Evolutionary conservation across 495 filamentous ascomycete genomes (phyloP), one percentile per base, ranked within the genome.

Genomic region (Podospora conica): DNA sequence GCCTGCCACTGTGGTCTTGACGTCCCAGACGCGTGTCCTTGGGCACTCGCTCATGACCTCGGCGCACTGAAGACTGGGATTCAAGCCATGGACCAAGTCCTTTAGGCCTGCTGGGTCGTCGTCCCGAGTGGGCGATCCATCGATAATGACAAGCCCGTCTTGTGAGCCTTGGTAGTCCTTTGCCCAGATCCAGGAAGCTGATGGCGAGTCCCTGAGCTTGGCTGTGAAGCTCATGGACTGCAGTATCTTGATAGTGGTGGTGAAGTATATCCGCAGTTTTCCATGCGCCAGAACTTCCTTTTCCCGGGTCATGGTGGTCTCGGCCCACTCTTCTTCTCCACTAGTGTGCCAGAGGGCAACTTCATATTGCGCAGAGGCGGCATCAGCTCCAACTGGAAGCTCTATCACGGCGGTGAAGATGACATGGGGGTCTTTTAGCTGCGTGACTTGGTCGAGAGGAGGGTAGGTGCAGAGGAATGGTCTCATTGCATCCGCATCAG

Each of bases 281-380:
- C 40, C 40, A 7, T n/a, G 18, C n/a, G 15, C 7, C 6, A 48
- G 15, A 2, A 3, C 7, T 18, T 48, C 6, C 18, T 48, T n/a
- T n/a, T 0, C 40, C 5, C 40, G 15, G 40, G 18, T 48, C 40
- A 48, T 48, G 77, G 21, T 63, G 76, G 74, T 74, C 67, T 84
- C 83, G 53, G 69, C 63, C 87, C 87, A 89, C 31, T 81, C 64
- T 12, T 28, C 25, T 5, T 20, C 55, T 18, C 68, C 66, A 58
- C 85, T 82, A 25, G 90, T 89, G 70, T 93, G 86, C 92, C 92
- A 96, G 1, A 96, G 78, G 31, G 87, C 82, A 7, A 90, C 83
- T 71, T 95, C 83, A 89, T 90, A 96, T 53, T 76, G 65, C 67
- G 15, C 40, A 8, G 40, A 48, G 40, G 88, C 82, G 8, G 84